Percentiles rank a stretch among this genome's conserved stretches.
phyloP scores from a whole-genome alignment of 2,329 filamentous ascomycete species.

The Hypoxylon sp. region DNA sequence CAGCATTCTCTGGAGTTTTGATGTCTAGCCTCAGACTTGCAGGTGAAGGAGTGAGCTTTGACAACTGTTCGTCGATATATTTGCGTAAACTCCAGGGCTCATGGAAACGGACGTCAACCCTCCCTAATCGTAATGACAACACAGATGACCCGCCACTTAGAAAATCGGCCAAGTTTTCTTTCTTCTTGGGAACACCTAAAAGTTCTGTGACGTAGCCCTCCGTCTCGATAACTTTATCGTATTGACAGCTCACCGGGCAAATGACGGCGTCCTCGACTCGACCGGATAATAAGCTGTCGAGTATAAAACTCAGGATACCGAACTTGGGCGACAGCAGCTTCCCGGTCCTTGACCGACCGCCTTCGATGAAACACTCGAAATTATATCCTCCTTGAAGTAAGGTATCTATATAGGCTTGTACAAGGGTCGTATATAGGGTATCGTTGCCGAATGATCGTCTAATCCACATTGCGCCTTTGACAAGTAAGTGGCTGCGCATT shows the following conservation, averaged over 20 bases:
- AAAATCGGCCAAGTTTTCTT: constrained; percentile 92
- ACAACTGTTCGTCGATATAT: constrained; percentile 84
- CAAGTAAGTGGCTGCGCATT: constrained; percentile 24
- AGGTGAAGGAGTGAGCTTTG: constrained; percentile 66
- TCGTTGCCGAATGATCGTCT: constrained; percentile 93
- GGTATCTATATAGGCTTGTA: constrained; percentile 96
- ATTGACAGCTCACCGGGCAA: constrained; percentile 96
- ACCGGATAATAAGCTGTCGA: constrained; percentile 90
- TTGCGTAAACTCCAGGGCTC: constrained; percentile 91
- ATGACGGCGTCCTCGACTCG: constrained; percentile 92
- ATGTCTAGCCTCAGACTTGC: constrained; percentile 61
- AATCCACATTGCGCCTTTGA: constrained; percentile 85
- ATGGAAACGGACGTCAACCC: constrained; percentile 96
- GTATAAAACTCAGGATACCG: constrained; percentile 89
- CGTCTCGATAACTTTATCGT: constrained; percentile 98
- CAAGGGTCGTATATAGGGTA: constrained; percentile 88
- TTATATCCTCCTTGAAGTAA: constrained; percentile 92
- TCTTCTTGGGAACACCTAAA: constrained; percentile 92
- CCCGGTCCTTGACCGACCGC: constrained; percentile 90
- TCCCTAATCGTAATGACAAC: constrained; percentile 86
- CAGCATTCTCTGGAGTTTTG: constrained; percentile 62
- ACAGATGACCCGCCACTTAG: constrained; percentile 87
- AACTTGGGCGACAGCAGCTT: constrained; percentile 96
- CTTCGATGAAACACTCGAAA: constrained; percentile 97
- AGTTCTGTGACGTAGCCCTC: constrained; percentile 97